These are phyloP conservation scores for Fusarium luffae DNA, from an alignment of 2,329 filamentous ascomycete genomes.

Conservation along the genomic window DNA sequence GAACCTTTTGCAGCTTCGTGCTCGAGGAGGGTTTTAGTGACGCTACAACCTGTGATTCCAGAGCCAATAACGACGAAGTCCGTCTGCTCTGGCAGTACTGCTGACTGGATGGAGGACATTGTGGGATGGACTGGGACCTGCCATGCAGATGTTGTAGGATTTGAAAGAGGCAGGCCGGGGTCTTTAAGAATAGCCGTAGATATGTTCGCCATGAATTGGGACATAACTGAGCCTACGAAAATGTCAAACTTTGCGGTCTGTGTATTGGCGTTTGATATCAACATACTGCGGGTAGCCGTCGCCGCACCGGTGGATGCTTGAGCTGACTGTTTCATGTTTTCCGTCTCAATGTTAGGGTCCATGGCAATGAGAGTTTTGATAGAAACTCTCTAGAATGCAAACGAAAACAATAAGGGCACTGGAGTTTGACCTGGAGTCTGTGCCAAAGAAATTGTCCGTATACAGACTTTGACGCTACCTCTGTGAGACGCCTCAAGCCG, in stretches of 20 bases:
- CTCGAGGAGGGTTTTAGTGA: slow-evolving; percentile 43
- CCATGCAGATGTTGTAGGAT: slow-evolving; percentile 45
- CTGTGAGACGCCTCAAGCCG: background rate
- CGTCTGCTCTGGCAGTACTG: slow-evolving; percentile 25
- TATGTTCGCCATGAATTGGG: background rate
- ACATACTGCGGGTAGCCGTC: no score
- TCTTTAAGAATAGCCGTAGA: slow-evolving; percentile 15
- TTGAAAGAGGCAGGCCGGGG: slow-evolving; percentile 39
- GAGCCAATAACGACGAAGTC: slow-evolving; percentile 48
- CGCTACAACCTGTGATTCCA: slow-evolving; percentile 48
- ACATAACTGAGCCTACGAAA: background rate
- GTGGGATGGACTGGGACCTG: slow-evolving; percentile 42
- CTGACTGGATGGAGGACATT: slow-evolving; percentile 39
- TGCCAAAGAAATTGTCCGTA: background rate
- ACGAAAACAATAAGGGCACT: background rate
- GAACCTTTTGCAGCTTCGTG: background rate
- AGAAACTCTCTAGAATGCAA: background rate
- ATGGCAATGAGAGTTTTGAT: background rate
- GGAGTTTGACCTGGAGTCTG: no score
- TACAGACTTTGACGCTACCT: background rate
- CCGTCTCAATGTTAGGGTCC: background rate
- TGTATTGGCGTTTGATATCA: background rate
- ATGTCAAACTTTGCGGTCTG: background rate
- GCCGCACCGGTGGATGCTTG: accelerated
- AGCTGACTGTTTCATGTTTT: background rate